These are phyloP conservation scores for Alternaria brassicae DNA, from an alignment of 2,329 filamentous ascomycete species.

Conservation along the genomic window DNA sequence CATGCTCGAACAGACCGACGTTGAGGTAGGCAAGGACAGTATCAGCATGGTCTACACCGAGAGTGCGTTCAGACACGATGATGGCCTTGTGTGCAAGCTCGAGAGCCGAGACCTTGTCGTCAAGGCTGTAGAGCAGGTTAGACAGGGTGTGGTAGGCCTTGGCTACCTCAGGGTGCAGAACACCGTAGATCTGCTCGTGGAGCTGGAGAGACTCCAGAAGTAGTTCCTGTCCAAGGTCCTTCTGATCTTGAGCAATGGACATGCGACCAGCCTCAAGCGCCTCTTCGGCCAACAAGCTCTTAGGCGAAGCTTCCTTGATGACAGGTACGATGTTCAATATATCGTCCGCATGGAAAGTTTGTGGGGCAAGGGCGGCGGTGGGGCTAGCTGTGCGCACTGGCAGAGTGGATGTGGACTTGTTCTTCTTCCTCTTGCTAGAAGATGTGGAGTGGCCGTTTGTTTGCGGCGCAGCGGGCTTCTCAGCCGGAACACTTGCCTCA, in stretches of 20 bases:
- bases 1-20: slow-evolving; percentile 91
- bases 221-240: slow-evolving; percentile 93
- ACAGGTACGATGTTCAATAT: slow-evolving; percentile 92
- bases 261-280: slow-evolving; percentile 94
- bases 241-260: slow-evolving; percentile 93
- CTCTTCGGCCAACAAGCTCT: slow-evolving; percentile 91
- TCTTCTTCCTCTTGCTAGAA: slow-evolving; percentile 59
- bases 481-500: slow-evolving; percentile 24
- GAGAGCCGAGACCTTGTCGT: slow-evolving; percentile 94
- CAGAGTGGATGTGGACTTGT: slow-evolving; percentile 60
- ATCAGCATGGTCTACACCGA: slow-evolving; percentile 92
- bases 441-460: slow-evolving; percentile 51
- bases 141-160: slow-evolving; percentile 94
- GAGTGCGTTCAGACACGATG: slow-evolving; percentile 91
- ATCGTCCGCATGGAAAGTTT: slow-evolving; percentile 82
- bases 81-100: slow-evolving; percentile 96
- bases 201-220: slow-evolving; percentile 94
- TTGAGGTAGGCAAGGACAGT: slow-evolving; percentile 96
- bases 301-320: slow-evolving; percentile 91
- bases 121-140: slow-evolving; percentile 96
- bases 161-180: slow-evolving; percentile 94
- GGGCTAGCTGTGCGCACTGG: slow-evolving; percentile 54
- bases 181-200: slow-evolving; percentile 98
- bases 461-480: slow-evolving; percentile 30
- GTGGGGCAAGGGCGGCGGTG: slow-evolving; percentile 56